Conservation (phyloP, 2,329 filamentous ascomycete species). For the Acarospora socialis region DNA sequence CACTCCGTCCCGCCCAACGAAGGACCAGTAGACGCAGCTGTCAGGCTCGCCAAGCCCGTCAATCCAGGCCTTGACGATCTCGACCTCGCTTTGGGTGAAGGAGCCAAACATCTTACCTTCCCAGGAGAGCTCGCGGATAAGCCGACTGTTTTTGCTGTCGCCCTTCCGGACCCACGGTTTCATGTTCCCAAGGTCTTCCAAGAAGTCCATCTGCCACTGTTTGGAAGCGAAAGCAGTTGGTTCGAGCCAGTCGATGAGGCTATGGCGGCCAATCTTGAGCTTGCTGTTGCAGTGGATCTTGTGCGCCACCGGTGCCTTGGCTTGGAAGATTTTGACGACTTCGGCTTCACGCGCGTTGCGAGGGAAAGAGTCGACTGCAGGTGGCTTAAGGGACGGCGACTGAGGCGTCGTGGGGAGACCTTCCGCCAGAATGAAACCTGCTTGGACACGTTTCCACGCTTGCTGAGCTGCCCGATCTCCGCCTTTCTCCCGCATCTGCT, state of each 20-base stretch:
- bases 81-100: slow-evolving; percentile 32
- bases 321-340: slow-evolving; percentile 23
- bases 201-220: slow-evolving; percentile 23
- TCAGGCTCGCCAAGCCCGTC: slow-evolving; percentile 18
- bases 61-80: slow-evolving; percentile 27
- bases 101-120: slow-evolving; percentile 36
- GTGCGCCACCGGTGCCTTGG: slow-evolving; percentile 26
- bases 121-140: slow-evolving; percentile 32
- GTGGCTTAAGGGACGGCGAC: slow-evolving; percentile 10
- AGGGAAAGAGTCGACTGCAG: slow-evolving; percentile 6
- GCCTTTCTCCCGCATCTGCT: slow-evolving; percentile 16
- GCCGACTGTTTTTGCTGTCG: slow-evolving; percentile 25
- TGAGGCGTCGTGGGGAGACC: slow-evolving; percentile 1
- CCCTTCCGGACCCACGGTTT: slow-evolving; percentile 31
- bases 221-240: slow-evolving; percentile 19
- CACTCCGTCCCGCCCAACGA: slow-evolving; percentile 11
- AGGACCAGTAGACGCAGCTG: slow-evolving; percentile 15
- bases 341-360: slow-evolving; percentile 10
- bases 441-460: slow-evolving; percentile 30
- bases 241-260: slow-evolving; percentile 29
- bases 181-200: slow-evolving; percentile 22
- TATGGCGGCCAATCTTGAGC: slow-evolving; percentile 25
- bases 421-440: slow-evolving; percentile 27
- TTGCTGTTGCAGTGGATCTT: slow-evolving; percentile 28
- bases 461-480: slow-evolving; percentile 19